Evolutionary conservation across 2,329 filamentous ascomycete species (phyloP), one percentile per base, ranked within the genome.

Genomic region (Verticillium zaregamsianum): DNA sequence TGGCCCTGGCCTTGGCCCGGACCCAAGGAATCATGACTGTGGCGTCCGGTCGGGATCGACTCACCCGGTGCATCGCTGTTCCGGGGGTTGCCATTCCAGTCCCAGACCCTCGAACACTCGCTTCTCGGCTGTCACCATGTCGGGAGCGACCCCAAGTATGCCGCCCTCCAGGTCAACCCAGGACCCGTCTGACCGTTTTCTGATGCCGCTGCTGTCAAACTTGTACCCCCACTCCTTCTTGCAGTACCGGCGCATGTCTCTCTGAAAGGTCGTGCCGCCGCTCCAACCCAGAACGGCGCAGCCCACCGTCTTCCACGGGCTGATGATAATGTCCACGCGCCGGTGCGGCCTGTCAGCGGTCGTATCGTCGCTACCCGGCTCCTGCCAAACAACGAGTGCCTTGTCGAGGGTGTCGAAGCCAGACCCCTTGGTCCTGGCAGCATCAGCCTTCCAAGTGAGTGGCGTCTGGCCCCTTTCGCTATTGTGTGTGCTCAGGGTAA

Each of bases 391-490:
- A 1, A 97, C 90, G 59, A 98, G 78, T 0, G 93, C 93, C 73
- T 97, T 97, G 73, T 98, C 93, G 1, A 98, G 82, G 0, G 88
- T 91, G 71, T 97, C 93, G 67, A 97, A 97, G 0, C 91, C 91
- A 25, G 81, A 77, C 0, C 83, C 82, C 14, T 59, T 63, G 20
- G 20, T 61, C 45, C 45, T 52, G 2, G 57, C 60, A 25, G 65
- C 69, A 56, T 75, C 71, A 0, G 82, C 82, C 64, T 82, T 83
- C 82, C 82, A 87, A 20, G 75, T 72, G 7, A 86, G 73, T 0
- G 86, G 79, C 25, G 69, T 72, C 68, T 97, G 93, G 4, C 86
- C 89, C 31, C 93, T 85, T 59, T 90, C 83, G 12, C 90, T 91
- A 66, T 88, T 91, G 56, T 84, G 86, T 5, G 86, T 83, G 63